Percentiles rank a stretch among this genome's conserved stretches.
Conservation (phyloP, 2,329 filamentous ascomycete genomes). For the Pestalotiopsis sp. region DNA sequence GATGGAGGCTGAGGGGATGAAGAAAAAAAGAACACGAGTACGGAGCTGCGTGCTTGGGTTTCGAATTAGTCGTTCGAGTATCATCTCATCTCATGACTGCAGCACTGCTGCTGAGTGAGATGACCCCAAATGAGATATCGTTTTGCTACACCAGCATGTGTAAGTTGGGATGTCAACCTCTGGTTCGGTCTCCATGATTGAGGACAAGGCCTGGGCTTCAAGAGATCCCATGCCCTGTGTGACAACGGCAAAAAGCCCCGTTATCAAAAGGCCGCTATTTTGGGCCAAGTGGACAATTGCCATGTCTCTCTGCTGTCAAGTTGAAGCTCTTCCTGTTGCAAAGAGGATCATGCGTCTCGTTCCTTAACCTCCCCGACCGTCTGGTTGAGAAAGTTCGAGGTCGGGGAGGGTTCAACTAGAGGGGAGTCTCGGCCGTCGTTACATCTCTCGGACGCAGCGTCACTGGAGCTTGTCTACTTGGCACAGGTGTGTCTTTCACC, state of each 20-base stretch:
- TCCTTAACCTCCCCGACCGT: not conserved
- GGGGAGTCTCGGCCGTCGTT: constrained; percentile 14
- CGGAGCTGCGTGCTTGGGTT: not conserved
- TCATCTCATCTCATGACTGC: not conserved
- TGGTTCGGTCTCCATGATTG: not conserved
- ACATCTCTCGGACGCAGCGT: constrained; percentile 14
- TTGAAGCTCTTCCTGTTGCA: constrained; percentile 13
- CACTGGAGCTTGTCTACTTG: constrained; percentile 12
- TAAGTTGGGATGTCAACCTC: not conserved
- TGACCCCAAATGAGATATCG: not conserved
- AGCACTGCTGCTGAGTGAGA: not conserved
- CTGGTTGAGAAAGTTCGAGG: not conserved
- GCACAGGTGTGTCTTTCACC: not conserved
- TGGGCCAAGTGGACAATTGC: not conserved
- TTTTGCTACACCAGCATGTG: not conserved
- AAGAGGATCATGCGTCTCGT: constrained; percentile 8
- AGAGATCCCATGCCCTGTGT: not conserved
- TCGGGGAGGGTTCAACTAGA: constrained; percentile 9
- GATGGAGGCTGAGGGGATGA: not conserved
- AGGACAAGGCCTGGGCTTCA: not conserved
- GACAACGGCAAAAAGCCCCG: not conserved
- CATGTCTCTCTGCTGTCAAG: constrained; percentile 5
- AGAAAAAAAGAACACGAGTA: not conserved
- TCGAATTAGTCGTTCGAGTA: not conserved
- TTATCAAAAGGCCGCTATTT: not conserved